A percentile compares a stretch with the other conserved stretches of the same genome.
These are phyloP conservation scores for Nannizzia gypsea DNA, from an alignment of 2,329 filamentous ascomycete genomes.

Conservation along the genomic window DNA sequence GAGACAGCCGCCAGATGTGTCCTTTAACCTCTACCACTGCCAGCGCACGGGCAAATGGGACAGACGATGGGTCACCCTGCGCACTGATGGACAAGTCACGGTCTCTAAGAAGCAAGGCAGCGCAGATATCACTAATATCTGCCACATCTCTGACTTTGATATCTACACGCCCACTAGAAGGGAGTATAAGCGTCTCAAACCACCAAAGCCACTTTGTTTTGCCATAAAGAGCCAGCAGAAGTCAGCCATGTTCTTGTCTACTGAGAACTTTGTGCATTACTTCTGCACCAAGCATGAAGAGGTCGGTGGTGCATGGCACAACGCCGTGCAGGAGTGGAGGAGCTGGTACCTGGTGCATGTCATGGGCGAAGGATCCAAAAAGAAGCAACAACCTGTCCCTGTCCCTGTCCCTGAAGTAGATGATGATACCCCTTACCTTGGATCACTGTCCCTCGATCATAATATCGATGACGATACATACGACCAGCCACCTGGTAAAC, in stretches of 20 bases:
- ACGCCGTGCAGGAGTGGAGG: slow-evolving; percentile 65
- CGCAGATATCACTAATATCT: slow-evolving; percentile 59
- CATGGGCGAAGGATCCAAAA: slow-evolving; percentile 45
- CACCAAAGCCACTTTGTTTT: slow-evolving; percentile 75
- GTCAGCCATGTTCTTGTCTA: slow-evolving; percentile 66
- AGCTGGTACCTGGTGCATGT: slow-evolving; percentile 82
- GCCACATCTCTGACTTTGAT: slow-evolving; percentile 84
- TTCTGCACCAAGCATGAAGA: slow-evolving; percentile 67
- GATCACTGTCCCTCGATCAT: slow-evolving; percentile 53
- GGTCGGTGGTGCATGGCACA: slow-evolving; percentile 57
- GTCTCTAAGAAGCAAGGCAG: slow-evolving; percentile 56
- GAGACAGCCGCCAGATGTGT: slow-evolving; percentile 53
- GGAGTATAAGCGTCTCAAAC: slow-evolving; percentile 58
- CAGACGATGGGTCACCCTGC: slow-evolving; percentile 67
- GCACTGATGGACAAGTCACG: slow-evolving; percentile 57
- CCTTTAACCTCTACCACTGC: slow-evolving; percentile 66
- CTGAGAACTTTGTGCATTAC: slow-evolving; percentile 82
- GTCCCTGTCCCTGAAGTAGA: slow-evolving; percentile 15
- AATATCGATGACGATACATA: slow-evolving; percentile 39
- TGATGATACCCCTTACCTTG: slow-evolving; percentile 42
- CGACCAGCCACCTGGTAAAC: slow-evolving; percentile 14
- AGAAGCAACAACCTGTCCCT: slow-evolving; percentile 18
- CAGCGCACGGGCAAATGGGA: slow-evolving; percentile 77
- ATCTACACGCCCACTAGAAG: slow-evolving; percentile 69
- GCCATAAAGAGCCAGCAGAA: slow-evolving; percentile 90